Evolutionary conservation across 768 basidiomycete species (phyloP), one percentile per base, ranked within the genome.

Genomic region (Fistulinella prunicolor): DNA sequence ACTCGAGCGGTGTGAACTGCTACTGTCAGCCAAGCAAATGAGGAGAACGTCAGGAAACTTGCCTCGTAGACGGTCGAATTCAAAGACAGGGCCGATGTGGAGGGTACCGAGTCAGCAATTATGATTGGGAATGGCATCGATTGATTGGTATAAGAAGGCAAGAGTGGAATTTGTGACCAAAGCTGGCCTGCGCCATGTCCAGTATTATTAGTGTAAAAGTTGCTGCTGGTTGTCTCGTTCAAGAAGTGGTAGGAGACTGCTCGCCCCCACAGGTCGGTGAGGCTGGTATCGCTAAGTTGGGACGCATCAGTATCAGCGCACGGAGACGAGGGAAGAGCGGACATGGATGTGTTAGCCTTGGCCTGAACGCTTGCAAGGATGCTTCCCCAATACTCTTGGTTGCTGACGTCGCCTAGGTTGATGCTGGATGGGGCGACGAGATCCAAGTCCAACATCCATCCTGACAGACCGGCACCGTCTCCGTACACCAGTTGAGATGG

Each of bases 231-330:
- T 0, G 86, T 89, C 43, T 80, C 78, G 58, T 82, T 86, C 49
- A 85, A 67, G 56, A 89, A 89, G 62, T 90, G 88, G 53, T 85
- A 84, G 1, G 83, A 76, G 28, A 89, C 74, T 62, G 82, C 77
- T 1, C 84, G 79, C 0, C 64, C 70, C 75, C 82, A 87, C 6
- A 80, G 68, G 58, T 89, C 86, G 1, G 78, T 78, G 38, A 86
- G 48, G 46, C 83, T 84, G 17, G 81, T 83, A 58, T 83, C 77
- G 34, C 84, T 85, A 51, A 0, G 44, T 28, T 0, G 14, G 37
- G 24, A 32, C 1, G 36, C 7, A 40, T 40, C 29, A 47, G 36
- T 3, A 42, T 36, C 5, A 19, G 36, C 4, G 24, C 19, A 32
- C 10, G 1, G 22, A 39, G 32, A 26, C 4, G 36, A 34, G 9